Percentiles rank a stretch among this genome's conserved stretches.
Evolutionary conservation across 2,329 filamentous ascomycete genomes (phyloP).

Genomic region (Talaromyces marneffei): DNA sequence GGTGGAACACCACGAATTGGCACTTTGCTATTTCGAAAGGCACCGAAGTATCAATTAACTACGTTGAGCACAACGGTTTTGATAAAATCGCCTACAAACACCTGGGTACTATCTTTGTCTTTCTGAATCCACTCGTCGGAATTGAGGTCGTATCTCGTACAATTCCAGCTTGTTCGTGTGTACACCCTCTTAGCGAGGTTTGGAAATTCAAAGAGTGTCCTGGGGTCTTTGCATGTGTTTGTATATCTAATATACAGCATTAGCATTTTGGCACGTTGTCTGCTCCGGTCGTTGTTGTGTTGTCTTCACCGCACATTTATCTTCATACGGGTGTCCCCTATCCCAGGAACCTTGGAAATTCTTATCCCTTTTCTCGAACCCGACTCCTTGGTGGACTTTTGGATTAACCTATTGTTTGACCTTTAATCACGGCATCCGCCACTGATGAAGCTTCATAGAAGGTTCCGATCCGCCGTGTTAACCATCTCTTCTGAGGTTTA

Average conservation of each 20-base stretch:
- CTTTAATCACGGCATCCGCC: constrained; percentile 51
- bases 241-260: constrained; percentile 19
- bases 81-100: constrained; percentile 41
- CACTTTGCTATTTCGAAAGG: constrained; percentile 40
- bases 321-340: constrained; percentile 48
- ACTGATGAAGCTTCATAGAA: constrained; percentile 44
- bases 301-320: constrained; percentile 21
- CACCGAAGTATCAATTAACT: constrained; percentile 13
- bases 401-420: constrained; percentile 38
- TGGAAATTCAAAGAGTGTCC: constrained; percentile 36
- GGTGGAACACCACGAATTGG: constrained; percentile 47
- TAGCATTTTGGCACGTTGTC: constrained; percentile 33
- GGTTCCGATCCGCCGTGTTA: constrained; percentile 61
- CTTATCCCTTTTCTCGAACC: constrained; percentile 38
- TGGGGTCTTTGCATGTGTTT: constrained; percentile 31
- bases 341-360: constrained; percentile 33
- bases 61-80: constrained; percentile 32
- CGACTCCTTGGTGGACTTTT: constrained; percentile 22
- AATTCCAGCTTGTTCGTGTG: constrained; percentile 23
- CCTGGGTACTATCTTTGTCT: constrained; percentile 26
- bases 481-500: constrained; percentile 54
- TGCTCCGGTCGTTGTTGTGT: constrained; percentile 30
- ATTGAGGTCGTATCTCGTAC: constrained; percentile 33
- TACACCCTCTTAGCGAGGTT: constrained; percentile 51
- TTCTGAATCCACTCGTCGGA: constrained; percentile 53